Base-by-base conservation (phyloP, 2,329 filamentous ascomycete species). In the Lachnellula arida region DNA sequence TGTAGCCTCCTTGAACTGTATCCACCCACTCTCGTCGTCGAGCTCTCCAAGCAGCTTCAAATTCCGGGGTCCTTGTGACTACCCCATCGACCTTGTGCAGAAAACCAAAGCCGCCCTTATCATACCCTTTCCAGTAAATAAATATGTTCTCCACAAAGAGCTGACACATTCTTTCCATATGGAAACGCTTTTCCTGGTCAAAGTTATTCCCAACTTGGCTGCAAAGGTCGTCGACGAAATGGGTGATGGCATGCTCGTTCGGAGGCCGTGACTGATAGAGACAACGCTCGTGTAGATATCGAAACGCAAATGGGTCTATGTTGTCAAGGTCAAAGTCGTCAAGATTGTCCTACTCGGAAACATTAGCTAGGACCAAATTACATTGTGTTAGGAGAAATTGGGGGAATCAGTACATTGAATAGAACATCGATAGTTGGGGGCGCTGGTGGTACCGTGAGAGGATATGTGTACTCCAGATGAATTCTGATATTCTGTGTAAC, bases 251-350 rank as follows among this genome's bases (percentile, higher is more conserved):
- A n/a, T 39, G 35, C 35, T 39, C 35, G 28, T 35, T 25, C n/a
- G 6, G 15, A 22, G 51, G 34, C 22, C 37, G 42, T 8, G 43
- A 47, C 22, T 48, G 15, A 43, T 56, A 56, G n/a, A 56, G 32
- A 25, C 34, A 47, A 3, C 34, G 23, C 22, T 56, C 54, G 25
- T 56, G 54, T 3, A 56, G 22, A 17, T 56, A 56, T n/a, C 54
- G 49, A 32, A 48, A 15, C 14, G 28, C 54, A 22, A 52, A 56
- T 14, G 54, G 54, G 23, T 56, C 54, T 2, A 56, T 49, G 5
- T 19, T 9, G n/a, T 56, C 28, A n/a, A 49, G 15, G 40, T 47
- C 28, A 52, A 51, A 12, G 19, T 43, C 23, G 22, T 42, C 14
- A 23, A 14, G 17, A 19, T 12, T 19, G 12, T 19, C 12, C 17